These are phyloP conservation scores for Eremothecium cymbalariae DNA, from an alignment of 1,139 yeast species.

Conservation along the genomic window DNA sequence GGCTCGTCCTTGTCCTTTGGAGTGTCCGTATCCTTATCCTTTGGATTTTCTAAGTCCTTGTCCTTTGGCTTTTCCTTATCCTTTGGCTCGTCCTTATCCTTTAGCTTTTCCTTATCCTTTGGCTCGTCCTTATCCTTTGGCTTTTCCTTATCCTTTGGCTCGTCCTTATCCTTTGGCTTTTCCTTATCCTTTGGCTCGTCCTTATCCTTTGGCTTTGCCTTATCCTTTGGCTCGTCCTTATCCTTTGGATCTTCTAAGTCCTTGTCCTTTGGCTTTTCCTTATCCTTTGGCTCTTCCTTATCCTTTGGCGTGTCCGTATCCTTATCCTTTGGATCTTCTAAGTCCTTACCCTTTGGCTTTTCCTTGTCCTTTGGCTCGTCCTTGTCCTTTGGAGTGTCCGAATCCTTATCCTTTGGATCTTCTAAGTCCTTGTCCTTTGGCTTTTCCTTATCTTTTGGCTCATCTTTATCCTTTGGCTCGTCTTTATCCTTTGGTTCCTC, in stretches of 20 bases:
- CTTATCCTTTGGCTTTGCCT: not conserved
- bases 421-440: not conserved
- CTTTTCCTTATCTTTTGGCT: too few species aligned
- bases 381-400: not conserved
- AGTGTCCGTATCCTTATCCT: too few species aligned
- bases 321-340: not conserved
- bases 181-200: too few species aligned
- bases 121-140: too few species aligned
- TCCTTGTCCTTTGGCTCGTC: not conserved
- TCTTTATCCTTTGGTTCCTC: not conserved
- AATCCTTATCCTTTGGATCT: not conserved
- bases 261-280: not conserved
- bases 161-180: too few species aligned
- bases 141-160: too few species aligned
- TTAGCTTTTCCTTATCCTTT: too few species aligned
- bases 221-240: not conserved
- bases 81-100: too few species aligned
- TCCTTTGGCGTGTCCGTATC: slow-evolving; percentile 1
- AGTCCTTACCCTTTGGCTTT: not conserved
- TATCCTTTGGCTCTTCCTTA: not conserved
- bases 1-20: too few species aligned
- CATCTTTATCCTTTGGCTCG: not conserved
- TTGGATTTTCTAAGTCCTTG: too few species aligned
- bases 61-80: too few species aligned
- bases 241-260: not conserved